Base-by-base conservation (phyloP, 768 basidiomycete species). In the Sutorius australiensis region DNA sequence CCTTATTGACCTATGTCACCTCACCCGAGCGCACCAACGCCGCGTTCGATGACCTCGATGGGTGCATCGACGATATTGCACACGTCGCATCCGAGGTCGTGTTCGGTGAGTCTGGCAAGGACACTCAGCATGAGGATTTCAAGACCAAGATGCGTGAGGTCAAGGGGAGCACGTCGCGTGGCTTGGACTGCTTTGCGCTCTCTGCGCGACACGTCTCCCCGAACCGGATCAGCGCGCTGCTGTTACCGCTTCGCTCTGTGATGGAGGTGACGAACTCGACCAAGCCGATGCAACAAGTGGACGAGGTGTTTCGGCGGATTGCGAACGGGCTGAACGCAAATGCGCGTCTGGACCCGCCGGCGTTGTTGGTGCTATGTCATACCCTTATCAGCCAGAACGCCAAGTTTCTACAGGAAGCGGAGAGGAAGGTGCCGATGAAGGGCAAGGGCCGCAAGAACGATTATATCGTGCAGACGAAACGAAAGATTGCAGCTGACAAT, bases 61-160 rank as follows among this genome's bases (percentile, higher is more conserved):
- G 78, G 14, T 86, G 86, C 57, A 85, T 93, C 17, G 80, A 81
- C 41, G 88, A 92, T 59, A 77, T 94, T 8, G 86, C 89, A 0
- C 81, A 88, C 63, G 73, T 98, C 50, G 86, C 89, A 14, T 84
- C 86, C 0, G 93, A 92, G 64, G 95, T 98, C 47, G 81, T 98
- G 48, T 98, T 98, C 60, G 95, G 95, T 27, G 85, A 94, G 66
- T 94, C 95, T 1, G 90, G 89, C 13, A 90, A 89, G 68, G 92
- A 98, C 61, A 85, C 89, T 0, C 82, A 85, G 52, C 77, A 86
- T 3, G 92, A 94, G 60, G 95, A 87, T 24, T 98, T 95, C 82
- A 92, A 86, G 73, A 94, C 93, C 16, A 94, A 90, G 70, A 89
- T 93, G 83, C 81, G 89, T 19, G 95, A 99, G 73, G 95, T 95